These are phyloP conservation scores for Graphiopsis chlorocephala DNA, from an alignment of 2,329 filamentous ascomycete genomes.

Conservation along the genomic window DNA sequence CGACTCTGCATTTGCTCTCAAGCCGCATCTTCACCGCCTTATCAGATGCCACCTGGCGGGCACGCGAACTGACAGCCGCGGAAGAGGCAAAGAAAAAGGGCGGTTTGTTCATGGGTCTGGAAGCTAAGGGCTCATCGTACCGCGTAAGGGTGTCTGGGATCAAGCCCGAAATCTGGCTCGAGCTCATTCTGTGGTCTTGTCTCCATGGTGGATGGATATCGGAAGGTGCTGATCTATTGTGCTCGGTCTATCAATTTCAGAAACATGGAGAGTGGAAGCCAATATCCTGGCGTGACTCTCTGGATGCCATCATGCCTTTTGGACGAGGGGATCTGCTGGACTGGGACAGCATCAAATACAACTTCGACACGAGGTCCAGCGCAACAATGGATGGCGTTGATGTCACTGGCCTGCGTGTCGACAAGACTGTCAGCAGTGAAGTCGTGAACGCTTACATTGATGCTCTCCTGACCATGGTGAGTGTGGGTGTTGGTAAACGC, in stretches of 20 bases:
- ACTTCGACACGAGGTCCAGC: constrained; percentile 29
- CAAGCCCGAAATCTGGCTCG: constrained; percentile 49
- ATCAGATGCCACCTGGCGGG: constrained; percentile 51
- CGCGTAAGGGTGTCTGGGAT: constrained; percentile 7
- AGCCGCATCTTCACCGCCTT: constrained; percentile 49
- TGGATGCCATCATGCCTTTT: constrained; percentile 29
- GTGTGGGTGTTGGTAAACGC: constrained; percentile 42
- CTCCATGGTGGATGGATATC: constrained; percentile 47
- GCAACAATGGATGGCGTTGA: constrained; percentile 22
- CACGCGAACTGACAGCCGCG: constrained; percentile 37
- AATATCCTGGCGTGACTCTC: constrained; percentile 43
- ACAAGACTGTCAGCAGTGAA: constrained; percentile 56
- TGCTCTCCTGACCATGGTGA: constrained; percentile 47
- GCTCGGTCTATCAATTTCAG: neutral
- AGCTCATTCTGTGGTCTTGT: constrained; percentile 53
- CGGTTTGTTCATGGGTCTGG: neutral
- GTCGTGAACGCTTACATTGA: constrained; percentile 56
- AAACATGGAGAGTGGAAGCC: constrained; percentile 28
- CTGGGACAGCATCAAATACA: constrained; percentile 31
- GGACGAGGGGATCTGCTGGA: constrained; percentile 26
- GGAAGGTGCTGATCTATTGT: constrained; percentile 43
- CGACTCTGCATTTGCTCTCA: constrained; percentile 47
- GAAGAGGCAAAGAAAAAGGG: constrained; percentile 6
- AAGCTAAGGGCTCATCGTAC: constrained; percentile 3
- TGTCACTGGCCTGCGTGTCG: constrained; percentile 26